Evolutionary conservation across 768 basidiomycete genomes (phyloP), one percentile per base, ranked within the genome.

Genomic region (Suillus luteus): DNA sequence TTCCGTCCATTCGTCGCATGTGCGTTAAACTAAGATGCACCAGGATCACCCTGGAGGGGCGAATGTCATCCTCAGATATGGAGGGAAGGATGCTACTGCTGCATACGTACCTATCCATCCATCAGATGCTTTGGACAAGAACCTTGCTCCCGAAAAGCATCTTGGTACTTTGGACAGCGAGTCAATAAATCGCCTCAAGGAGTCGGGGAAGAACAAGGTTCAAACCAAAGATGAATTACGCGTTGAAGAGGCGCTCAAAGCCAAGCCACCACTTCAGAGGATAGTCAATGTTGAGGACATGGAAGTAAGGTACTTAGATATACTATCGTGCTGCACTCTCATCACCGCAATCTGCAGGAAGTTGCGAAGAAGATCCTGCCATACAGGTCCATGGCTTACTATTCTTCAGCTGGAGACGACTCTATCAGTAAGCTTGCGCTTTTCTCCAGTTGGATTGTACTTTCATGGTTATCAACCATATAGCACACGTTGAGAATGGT

Each of bases 41-140:
- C 67, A 90, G 87, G 83, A 88, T 58, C 91, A 93, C 68, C 91
- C 91, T 8, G 95, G 96, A 22, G 96, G 96, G 2, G 78, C 88
- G 19, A 83, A 84, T 62, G 90, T 93, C 70, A 92, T 98, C 65
- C 71, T 96, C 22, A 88, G 86, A 70, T 92, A 93, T 69, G 95
- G 86, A 10, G 96, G 96, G 10, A 84, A 82, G 65, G 95, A 95
- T 73, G 93, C 93, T n/a, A 92, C 91, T 0, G 75, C 76, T 7
- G 89, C 79, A 5, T 92, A 89, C 71, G 83, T 90, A 65, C 90
- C 91, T 6, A 92, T 97, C 49, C 96, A 98, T 75, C 88, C 95
- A 3, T 86, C 89, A 31, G 89, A 91, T 67, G 87, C 92, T 22
- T 83, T 96, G 55, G 84, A 88, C 59, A 87, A 85, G 75, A 83